phyloP scores from a whole-genome alignment of 352 stramenopile genomes.

The Globisporangium apiculatum region DNA sequence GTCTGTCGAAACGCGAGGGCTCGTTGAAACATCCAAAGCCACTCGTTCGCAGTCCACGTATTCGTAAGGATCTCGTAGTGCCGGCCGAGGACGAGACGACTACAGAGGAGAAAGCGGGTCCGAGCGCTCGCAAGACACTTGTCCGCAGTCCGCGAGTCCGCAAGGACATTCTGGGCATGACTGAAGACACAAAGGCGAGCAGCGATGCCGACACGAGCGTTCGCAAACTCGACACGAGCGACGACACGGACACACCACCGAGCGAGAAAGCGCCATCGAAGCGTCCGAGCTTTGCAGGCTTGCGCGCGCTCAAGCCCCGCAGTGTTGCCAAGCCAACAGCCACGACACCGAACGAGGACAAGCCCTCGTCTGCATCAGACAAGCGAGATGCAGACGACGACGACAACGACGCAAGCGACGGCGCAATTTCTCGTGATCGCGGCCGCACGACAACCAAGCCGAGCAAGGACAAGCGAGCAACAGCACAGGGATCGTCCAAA shows the following conservation, averaged over 20 bases:
- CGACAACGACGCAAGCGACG: neutral
- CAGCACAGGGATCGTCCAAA: neutral
- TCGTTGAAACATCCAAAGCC: too few relatives aligned
- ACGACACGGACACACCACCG: neutral
- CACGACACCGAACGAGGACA: neutral
- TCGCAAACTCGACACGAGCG: neutral
- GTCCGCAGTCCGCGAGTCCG: conserved; percentile 4
- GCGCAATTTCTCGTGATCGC: too few relatives aligned
- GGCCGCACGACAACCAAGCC: neutral
- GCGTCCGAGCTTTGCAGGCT: neutral
- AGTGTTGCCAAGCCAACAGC: neutral
- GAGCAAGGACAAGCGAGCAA: neutral
- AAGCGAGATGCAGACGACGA: neutral
- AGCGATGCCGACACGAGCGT: neutral
- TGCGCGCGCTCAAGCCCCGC: neutral
- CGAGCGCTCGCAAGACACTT: conserved; percentile 1
- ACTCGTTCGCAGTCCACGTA: too few relatives aligned
- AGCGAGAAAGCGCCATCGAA: neutral
- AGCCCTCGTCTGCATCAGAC: neutral
- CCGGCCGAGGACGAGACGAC: too few relatives aligned
- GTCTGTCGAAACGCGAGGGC: too few relatives aligned
- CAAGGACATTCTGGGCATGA: conserved; percentile 1
- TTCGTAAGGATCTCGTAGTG: too few relatives aligned
- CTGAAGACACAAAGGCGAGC: neutral
- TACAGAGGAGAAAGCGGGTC: too few relatives aligned